Conservation (phyloP, 441 rosid genomes). For the Croton laevigatus region DNA sequence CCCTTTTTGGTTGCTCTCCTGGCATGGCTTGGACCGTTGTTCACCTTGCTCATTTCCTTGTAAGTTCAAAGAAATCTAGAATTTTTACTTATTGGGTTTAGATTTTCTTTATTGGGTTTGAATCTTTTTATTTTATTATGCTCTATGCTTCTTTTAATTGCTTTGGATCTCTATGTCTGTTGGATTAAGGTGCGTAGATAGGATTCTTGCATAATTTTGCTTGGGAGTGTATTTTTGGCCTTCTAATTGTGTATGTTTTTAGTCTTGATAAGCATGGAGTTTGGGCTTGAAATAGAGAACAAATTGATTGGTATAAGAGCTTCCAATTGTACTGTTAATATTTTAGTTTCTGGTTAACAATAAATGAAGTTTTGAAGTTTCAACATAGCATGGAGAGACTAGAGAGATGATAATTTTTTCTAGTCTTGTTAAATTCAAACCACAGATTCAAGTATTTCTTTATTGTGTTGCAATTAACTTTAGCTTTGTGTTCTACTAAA, state of each 20-base stretch:
- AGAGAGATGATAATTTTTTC: not conserved
- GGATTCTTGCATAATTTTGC: not conserved
- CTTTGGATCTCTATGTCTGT: not conserved
- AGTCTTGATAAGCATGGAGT: constrained; percentile 6
- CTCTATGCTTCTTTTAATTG: not conserved
- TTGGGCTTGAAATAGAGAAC: constrained; percentile 2
- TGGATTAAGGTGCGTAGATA: not conserved
- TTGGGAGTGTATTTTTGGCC: not conserved
- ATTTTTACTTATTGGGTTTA: not conserved
- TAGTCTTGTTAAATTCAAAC: not conserved
- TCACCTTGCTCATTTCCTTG: constrained; percentile 75
- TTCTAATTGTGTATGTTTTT: not conserved
- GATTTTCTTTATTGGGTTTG: not conserved
- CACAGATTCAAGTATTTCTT: not conserved
- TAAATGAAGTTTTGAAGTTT: not conserved
- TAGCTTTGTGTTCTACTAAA: not conserved
- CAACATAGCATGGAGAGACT: not conserved
- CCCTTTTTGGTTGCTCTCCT: constrained; percentile 69
- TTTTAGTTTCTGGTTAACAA: not conserved
- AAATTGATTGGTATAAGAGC: not conserved
- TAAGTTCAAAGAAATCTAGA: constrained; percentile 15
- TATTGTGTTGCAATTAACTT: not conserved
- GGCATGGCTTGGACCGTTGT: constrained; percentile 97
- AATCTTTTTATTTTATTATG: constrained; percentile 1
- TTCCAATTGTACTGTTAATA: not conserved